These are phyloP conservation scores for Emergomyces orientalis DNA, from an alignment of 2,329 filamentous ascomycete species.

Conservation along the genomic window DNA sequence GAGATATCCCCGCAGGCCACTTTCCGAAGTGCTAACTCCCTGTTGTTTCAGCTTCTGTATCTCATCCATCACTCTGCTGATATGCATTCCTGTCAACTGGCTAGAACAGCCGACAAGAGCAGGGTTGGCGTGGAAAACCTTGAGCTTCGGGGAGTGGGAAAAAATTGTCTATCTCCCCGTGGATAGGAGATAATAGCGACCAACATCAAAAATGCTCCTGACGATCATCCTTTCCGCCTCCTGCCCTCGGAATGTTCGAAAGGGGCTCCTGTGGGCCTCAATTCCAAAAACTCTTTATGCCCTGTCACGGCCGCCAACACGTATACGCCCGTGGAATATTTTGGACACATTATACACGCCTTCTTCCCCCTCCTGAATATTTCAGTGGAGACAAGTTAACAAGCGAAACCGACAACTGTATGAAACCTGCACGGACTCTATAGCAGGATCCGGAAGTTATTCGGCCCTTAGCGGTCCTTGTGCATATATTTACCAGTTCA, in stretches of 20 bases:
- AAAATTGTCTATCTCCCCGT: neutral
- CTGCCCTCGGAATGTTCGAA: neutral
- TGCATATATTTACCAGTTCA: neutral
- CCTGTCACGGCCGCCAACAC: neutral
- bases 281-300: neutral
- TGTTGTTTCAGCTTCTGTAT: constrained; percentile 1
- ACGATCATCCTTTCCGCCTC: neutral
- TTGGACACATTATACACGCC: neutral
- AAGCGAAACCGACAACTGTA: neutral
- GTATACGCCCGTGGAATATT: too few species aligned
- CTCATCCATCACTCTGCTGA: neutral
- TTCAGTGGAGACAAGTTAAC: too few species aligned
- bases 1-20: neutral
- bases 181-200: neutral
- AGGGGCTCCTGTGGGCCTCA: neutral
- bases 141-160: neutral
- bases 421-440: neutral
- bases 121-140: neutral
- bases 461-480: neutral
- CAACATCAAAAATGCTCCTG: neutral
- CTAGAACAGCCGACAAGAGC: neutral
- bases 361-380: neutral
- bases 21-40: neutral
- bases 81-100: neutral
- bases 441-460: neutral